Evolutionary conservation across 75 land plant species (phyloP), one percentile per base, ranked within the genome.

Genomic region (Isoetes taiwanensis): DNA sequence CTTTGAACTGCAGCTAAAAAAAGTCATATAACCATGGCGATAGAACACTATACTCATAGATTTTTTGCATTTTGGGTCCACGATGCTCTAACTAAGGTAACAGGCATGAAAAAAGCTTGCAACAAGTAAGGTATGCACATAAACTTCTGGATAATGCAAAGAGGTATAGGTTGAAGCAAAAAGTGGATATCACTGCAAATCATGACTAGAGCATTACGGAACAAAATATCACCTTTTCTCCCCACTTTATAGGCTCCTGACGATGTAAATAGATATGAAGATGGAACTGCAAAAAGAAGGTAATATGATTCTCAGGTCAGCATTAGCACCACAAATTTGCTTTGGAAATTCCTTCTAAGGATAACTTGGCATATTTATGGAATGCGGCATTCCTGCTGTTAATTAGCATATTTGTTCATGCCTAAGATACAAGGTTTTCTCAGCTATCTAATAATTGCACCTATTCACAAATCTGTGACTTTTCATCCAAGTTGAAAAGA

Each of bases 161-260:
- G 0, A 30, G 41, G 10, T 12, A 56, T n/a, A 56, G 0, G 42
- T 16, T 30, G 14, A 19, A 61, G 24, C 23, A 16, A 41, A 23
- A 3, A 35, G 2, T 35, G 20, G 24, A 26, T 42, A 60, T 1
- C 29, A 4, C 1, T 20, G 8, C 39, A 6, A 24, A 29, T 5
- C 2, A 2, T 28, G 2, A 12, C 0, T 32, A 26, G 2, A 14
- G n/a, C 24, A 33, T 4, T 23, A 27, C 8, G 34, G 14, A 29
- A 30, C 1, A 12, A 34, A 31, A 10, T 20, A n/a, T 60, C n/a
- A 90, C 96, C 97, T 83, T 90, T 90, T 28, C 97, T 76, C 48
- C 97, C 97, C 46, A 83, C 81, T 60, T 74, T 79, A 68, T 83
- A 90, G 9, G 75, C 70, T 32, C 80, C 84, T 30, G 65, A 43